Base-by-base conservation (phyloP, 2,329 filamentous ascomycete genomes). In the Aspergillus pseudoglaucus region DNA sequence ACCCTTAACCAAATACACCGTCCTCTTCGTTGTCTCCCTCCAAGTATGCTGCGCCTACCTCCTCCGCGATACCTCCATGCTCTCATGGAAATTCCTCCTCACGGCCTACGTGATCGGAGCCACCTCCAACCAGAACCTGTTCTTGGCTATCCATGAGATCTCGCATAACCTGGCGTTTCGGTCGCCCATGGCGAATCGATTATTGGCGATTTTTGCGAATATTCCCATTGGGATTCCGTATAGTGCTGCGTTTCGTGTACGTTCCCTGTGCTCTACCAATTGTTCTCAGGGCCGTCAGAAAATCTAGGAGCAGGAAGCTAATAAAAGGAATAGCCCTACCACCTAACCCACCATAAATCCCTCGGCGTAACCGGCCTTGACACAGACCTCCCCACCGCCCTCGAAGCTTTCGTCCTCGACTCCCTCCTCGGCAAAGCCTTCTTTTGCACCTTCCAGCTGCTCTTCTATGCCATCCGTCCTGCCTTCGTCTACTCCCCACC, bases 391-490 rank as follows among this genome's bases (percentile, higher is more conserved):
- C 93, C 93, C 20, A 97, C 93, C 15, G 83, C 88, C 43, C 71
- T 96, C 44, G 93, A 98, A 75, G 91, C 90, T 53, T 73, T 95
- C 65, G 86, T 98, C 67, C 84, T 98, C 61, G 88, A 98, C 75
- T 96, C 73, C 6, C 84, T 98, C 59, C 81, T 91, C 15, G 93
- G 93, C 68, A 98, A 98, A 74, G 85, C 93, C 57, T 98, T 98
- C 77, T 98, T 98, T 80, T 91, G 87, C 75, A 98, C 93, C 58
- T 98, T 96, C 75, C 93, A 98, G 73, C 96, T 98, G 69, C 81
- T 98, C 66, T 98, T 98, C 80, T 98, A 98, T 75, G 93, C 93
- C 61, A 72, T 98, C 44, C 88, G 93, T 14, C 93, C 93, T 52
- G 95, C 97, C 86, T 84, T 90, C 72, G 81, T 98, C 59, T 95